Evolutionary conservation across 2,329 filamentous ascomycete species (phyloP), one percentile per base, ranked within the genome.

Genomic region (Zasmidium cellare): DNA sequence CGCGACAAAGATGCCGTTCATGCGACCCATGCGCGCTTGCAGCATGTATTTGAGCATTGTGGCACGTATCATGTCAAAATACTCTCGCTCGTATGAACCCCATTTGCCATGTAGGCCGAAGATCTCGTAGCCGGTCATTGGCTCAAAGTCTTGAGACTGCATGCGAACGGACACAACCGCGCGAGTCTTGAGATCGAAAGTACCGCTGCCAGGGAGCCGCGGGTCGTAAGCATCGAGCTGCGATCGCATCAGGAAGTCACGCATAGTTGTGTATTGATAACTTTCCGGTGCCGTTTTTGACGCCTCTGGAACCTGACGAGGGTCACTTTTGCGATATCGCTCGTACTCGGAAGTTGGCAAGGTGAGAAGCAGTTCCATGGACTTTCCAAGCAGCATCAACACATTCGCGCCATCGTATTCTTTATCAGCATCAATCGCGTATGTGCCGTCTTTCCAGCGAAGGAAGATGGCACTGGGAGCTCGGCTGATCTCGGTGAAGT

Each of bases 1-100:
- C 2, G 94, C 94, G 20, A 97, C 90, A 70, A 97, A 99, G 51
- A 97, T 97, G 54, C 94, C 94, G 71, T 99, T 93, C 96, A 99
- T 99, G 51, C 92, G 87, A 18, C 96, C 94, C 85, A 99, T 96
- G 46, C 94, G 90, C 24, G 93, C 96, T 75, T 99, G 94, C 25
- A 99, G 80, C 9, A 92, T 96, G 74, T 99, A 99, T 71, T 99
- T 99, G 55, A 99, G 79, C 77, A 99, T 93, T 0, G 93, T 94
- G 1, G 92, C 85, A 53, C 96, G 85, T 59, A 96, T 93, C 92
- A 99, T 96, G 74, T 99, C 94, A 72, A 88, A 96, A 73, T 94
- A 97, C 70, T 99, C 96, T 58, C 92, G 87, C 76, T 99, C 94
- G 72, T 88, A 99, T 0, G 93, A 97, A 72, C 96, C 89, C 81